Conservation (phyloP, 2,329 filamentous ascomycete species). For the Mariannaea elegans region DNA sequence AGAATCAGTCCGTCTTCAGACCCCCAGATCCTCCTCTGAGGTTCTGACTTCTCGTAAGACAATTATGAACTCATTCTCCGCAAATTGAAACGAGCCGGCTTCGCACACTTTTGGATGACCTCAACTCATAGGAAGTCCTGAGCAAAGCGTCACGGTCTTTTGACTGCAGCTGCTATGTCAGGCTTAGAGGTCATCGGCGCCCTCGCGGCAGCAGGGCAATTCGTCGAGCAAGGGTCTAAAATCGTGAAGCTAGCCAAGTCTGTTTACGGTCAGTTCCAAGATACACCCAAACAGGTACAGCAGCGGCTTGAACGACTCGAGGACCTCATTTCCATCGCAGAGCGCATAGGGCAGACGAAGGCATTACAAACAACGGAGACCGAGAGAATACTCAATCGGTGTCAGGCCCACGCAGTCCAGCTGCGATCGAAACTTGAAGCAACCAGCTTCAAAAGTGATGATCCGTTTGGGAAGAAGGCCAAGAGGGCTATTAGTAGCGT, state of each 20-base stretch:
- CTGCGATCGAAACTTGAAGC: background rate
- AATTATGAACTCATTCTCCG: too few species aligned
- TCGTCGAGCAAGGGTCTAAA: background rate
- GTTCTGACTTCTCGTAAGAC: too few species aligned
- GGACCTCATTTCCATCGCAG: background rate
- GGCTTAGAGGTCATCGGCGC: background rate
- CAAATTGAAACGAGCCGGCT: too few species aligned
- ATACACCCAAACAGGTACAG: background rate
- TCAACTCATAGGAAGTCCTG: too few species aligned
- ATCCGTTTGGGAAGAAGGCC: background rate
- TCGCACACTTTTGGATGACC: too few species aligned
- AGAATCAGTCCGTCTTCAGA: too few species aligned
- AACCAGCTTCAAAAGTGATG: background rate
- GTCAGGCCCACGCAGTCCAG: background rate
- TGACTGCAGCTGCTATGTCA: background rate
- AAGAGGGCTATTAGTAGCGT: background rate
- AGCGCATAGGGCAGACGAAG: background rate
- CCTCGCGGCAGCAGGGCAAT: background rate
- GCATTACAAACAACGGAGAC: background rate
- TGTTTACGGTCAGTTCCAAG: background rate
- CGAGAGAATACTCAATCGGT: background rate
- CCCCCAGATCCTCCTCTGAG: too few species aligned
- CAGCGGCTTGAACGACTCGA: background rate
- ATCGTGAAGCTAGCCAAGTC: background rate
- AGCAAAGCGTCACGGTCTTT: too few species aligned